These are phyloP conservation scores for Rhizomucor pusillus DNA, from an alignment of 371 early-diverging fungal species.

Conservation along the genomic window DNA sequence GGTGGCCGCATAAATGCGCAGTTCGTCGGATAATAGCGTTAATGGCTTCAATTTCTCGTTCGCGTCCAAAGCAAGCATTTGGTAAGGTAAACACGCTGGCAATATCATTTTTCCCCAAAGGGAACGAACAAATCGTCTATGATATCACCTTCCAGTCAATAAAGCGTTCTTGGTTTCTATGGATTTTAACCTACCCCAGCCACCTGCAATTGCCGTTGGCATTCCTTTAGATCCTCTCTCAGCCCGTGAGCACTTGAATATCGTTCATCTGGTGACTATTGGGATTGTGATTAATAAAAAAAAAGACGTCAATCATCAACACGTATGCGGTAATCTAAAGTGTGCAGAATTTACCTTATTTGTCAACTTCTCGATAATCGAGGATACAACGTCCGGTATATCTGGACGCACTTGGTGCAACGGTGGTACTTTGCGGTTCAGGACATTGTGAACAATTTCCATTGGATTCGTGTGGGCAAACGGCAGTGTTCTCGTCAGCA, in stretches of 20 bases:
- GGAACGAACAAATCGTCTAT: slow-evolving; percentile 38
- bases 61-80: slow-evolving; percentile 49
- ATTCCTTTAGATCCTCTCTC: slow-evolving; percentile 53
- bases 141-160: not conserved
- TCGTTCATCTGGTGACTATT: slow-evolving; percentile 58
- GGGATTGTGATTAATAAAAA: not conserved
- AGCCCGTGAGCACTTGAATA: slow-evolving; percentile 59
- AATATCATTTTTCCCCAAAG: slow-evolving; percentile 48
- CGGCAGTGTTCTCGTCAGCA: slow-evolving; percentile 49
- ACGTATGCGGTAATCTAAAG: too few relatives aligned
- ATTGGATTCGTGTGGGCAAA: slow-evolving; percentile 53
- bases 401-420: slow-evolving; percentile 44
- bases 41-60: slow-evolving; percentile 30
- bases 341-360: slow-evolving; percentile 41
- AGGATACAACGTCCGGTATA: slow-evolving; percentile 44
- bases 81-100: slow-evolving; percentile 57
- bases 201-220: slow-evolving; percentile 33
- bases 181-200: slow-evolving; percentile 10
- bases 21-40: slow-evolving; percentile 35
- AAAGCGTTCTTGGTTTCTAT: not conserved
- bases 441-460: slow-evolving; percentile 55
- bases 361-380: slow-evolving; percentile 56
- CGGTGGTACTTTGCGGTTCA: slow-evolving; percentile 48
- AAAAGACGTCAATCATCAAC: not conserved
- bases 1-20: slow-evolving; percentile 30